Base-by-base conservation (phyloP, 2,329 filamentous ascomycete species). In the Aaosphaeria arxii region DNA sequence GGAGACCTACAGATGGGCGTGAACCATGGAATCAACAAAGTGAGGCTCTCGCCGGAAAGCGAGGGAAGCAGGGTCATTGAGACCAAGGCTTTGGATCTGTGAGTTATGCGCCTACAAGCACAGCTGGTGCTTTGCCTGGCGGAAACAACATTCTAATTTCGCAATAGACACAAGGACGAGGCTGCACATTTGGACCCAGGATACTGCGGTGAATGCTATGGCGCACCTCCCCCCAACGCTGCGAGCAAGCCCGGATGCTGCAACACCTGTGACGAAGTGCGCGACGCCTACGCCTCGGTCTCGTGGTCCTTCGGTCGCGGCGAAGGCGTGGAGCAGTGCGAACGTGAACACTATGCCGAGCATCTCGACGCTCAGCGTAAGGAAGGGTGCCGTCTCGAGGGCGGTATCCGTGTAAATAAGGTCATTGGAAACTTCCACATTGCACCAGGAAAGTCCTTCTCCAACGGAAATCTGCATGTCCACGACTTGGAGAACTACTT, bases 341-440 rank as follows among this genome's bases (percentile, higher is more conserved):
- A 88, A 71, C 86, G 91, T 52, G 94, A 99, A 74, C 91, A 96
- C 70, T 99, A 97, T 71, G 83, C 84, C 52, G 89, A 96, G 72
- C 87, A 86, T 61, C 79, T 99, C 50, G 89, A 95, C 66, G 85
- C 84, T 53, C 92, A 97, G 75, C 84, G 91, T 48, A 82, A 85
- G 44, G 95, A 99, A 74, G 94, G 94, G 50, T 99, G 94, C 74
- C 89, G 94, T 44, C 88, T 99, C 55, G 91, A 96, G 71, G 94
- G 94, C 50, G 84, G 84, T 36, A 82, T 99, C 59, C 88, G 89
- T 42, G 95, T 99, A 57, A 99, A 99, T 80, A 99, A 99, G 76
- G 94, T 99, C 29, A 82, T 99, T 46, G 94, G 94, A 48, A 99
- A 99, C 77, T 99, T 99, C 81, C 94, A 99, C 73, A 87, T 99